Evolutionary conservation across 441 rosid genomes (phyloP).

Genomic region (Capsella rubella): DNA sequence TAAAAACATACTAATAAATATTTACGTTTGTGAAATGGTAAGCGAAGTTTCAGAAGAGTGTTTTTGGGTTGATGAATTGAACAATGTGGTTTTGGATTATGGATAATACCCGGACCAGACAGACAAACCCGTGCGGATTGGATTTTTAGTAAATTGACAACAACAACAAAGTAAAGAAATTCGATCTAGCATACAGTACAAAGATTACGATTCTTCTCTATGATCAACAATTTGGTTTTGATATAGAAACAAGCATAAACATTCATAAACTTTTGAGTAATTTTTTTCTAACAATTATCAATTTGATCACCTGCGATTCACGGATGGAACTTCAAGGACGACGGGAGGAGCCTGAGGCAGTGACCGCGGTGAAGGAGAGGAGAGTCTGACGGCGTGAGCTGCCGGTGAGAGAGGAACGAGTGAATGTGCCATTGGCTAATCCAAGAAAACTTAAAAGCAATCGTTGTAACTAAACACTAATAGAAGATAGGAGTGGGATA

Average conservation of each 20-base stretch:
- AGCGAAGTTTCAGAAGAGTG: not conserved
- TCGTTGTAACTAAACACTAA: constrained; percentile 31
- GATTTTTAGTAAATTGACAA: not conserved
- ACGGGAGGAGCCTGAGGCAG: constrained; percentile 34
- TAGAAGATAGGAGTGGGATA: constrained; percentile 43
- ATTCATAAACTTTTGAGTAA: not conserved
- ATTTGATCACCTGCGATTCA: constrained; percentile 42
- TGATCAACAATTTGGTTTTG: not conserved
- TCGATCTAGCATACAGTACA: not conserved
- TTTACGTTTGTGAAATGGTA: not conserved
- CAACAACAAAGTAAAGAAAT: not conserved
- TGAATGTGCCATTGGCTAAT: constrained; percentile 56
- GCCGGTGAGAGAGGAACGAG: constrained; percentile 48
- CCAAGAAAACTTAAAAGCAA: constrained; percentile 30
- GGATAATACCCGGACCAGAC: not conserved
- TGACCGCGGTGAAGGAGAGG: constrained; percentile 34
- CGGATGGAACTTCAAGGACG: constrained; percentile 31
- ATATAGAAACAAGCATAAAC: constrained; percentile 8
- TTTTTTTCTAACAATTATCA: not conserved
- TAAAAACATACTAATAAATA: not conserved
- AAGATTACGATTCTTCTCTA: not conserved
- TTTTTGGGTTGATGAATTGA: not conserved
- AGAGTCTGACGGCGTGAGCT: constrained; percentile 22
- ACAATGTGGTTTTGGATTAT: constrained; percentile 4
- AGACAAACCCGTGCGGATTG: not conserved